phyloP scores from a whole-genome alignment of 345 rosid species.

The Sisymbrium irio region DNA sequence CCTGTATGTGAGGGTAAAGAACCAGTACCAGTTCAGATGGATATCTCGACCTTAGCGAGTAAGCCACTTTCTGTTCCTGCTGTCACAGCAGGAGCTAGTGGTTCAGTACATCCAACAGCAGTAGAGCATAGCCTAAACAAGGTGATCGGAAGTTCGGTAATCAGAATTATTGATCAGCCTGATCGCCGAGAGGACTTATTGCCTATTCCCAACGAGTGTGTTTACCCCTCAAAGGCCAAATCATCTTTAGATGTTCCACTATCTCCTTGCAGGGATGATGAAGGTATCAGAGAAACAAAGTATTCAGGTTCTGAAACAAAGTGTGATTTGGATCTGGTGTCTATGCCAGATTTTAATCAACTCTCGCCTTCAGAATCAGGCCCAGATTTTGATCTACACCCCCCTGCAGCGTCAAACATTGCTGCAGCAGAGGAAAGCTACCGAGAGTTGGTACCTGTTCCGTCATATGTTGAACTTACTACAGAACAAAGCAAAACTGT shows the following conservation, averaged over 20 bases:
- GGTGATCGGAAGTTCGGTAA: constrained; percentile 42
- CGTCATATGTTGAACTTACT: constrained; percentile 67
- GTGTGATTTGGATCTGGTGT: constrained; percentile 41
- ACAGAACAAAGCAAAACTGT: constrained; percentile 52
- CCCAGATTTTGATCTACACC: constrained; percentile 51
- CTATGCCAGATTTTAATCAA: constrained; percentile 51
- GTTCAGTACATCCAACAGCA: constrained; percentile 35
- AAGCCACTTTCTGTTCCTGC: constrained; percentile 46
- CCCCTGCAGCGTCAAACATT: constrained; percentile 42
- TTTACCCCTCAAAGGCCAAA: constrained; percentile 40
- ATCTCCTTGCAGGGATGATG: constrained; percentile 54
- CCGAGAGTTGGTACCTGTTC: constrained; percentile 65
- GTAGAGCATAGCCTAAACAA: constrained; percentile 44
- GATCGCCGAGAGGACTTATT: constrained; percentile 45
- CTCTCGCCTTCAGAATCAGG: constrained; percentile 43
- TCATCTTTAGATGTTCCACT: constrained; percentile 44
- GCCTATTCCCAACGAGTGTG: constrained; percentile 43
- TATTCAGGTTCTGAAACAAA: constrained; percentile 45
- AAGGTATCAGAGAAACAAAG: constrained; percentile 42
- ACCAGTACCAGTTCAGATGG: constrained; percentile 45
- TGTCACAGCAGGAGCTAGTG: constrained; percentile 40
- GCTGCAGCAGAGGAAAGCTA: constrained; percentile 59
- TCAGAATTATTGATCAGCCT: constrained; percentile 44
- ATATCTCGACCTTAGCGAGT: constrained; percentile 43
- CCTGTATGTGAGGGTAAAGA: constrained; percentile 49